Evolutionary conservation across 2,329 filamentous ascomycete species (phyloP), one percentile per base, ranked within the genome.

Genomic region (Colletotrichum coccodes): DNA sequence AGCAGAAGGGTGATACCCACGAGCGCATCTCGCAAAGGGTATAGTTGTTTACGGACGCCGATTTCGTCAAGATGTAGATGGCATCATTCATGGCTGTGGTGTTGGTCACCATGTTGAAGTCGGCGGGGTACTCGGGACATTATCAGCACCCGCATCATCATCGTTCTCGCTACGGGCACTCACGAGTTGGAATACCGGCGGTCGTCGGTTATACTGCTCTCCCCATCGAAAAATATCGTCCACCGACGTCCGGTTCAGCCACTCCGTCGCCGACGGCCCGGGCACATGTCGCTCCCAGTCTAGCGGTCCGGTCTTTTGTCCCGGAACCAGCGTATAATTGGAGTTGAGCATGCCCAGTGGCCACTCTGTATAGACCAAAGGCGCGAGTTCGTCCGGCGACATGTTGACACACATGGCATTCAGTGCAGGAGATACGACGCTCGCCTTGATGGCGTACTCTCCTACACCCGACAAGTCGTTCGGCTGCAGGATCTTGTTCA

Each of bases 371-470:
- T 91, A 94, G 0, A 95, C 81, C 2, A 95, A 78, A 0, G 92
- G 92, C 0, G 75, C 77, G 2, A 95, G 78, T 61, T 94, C 91
- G 0, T 82, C 73, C 23, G 76, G 65, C 0, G 84, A 84, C 82
- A 94, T 83, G 47, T 92, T 92, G 1, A 87, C 90, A 72, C 93
- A 96, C 36, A 94, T 78, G 0, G 93, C 91, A 71, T 95, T 94
- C 50, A 95, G 79, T 0, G 87, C 84, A 0, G 93, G 92, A 0
- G 90, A 92, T 0, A 91, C 88, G 0, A 94, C 90, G 0, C 91
- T 90, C 0, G 92, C 93, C 16, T 83, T 80, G 3, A 95, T 81
- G 3, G 82, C 83, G 76, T 94, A 95, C 54, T 91, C 87, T 12
- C 92, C 93, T 9, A 93, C 84, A 0, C 91, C 92, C 1, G 81